Base-by-base conservation (phyloP, 805 yeast species). In the Grigorovia humatica region DNA sequence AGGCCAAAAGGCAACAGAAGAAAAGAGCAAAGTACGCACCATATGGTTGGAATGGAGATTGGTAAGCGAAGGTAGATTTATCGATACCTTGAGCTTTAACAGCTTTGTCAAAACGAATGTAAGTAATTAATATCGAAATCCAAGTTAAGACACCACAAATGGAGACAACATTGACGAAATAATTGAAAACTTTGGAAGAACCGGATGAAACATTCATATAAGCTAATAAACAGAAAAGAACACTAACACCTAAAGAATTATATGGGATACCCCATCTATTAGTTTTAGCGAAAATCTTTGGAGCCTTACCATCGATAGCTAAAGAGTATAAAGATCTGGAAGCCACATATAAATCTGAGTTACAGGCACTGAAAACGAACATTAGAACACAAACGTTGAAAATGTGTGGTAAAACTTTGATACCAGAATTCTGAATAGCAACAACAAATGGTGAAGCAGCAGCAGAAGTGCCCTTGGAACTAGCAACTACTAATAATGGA, bases 371-470 rank as follows among this genome's bases (percentile, higher is more conserved):
- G 64, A 86, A 78, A 53, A 87, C 89, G 56, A 86, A 84, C 43
- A 85, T 68, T 62, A 88, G 68, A 57, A 88, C 83, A 65, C 87
- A 81, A 2, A 83, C 91, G 65, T 88, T 88, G 61, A 88, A 73
- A 48, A 88, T 75, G 58, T 83, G 85, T 42, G 89, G 89, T 55
- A 88, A 70, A 0, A 80, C 90, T 9, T 65, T 60, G 55, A 87
- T 85, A 55, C 77, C 77, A 61, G 83, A 81, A 59, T 73, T 77
- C 49, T 69, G 62, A 53, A 87, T 82, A 47, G 95, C 96, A 61
- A 86, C 82, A 50, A 86, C 90, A 61, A 86, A 87, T 43, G 96
- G 95, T 15, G 93, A 84, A 19, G 91, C 89, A 43, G 83, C 76
- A 2, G 90, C 88, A 44, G 73, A 72, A 1, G 78, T 69, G n/a